Conservation (phyloP, 129 eudicot species). For the Saposhnikovia divaricata region DNA sequence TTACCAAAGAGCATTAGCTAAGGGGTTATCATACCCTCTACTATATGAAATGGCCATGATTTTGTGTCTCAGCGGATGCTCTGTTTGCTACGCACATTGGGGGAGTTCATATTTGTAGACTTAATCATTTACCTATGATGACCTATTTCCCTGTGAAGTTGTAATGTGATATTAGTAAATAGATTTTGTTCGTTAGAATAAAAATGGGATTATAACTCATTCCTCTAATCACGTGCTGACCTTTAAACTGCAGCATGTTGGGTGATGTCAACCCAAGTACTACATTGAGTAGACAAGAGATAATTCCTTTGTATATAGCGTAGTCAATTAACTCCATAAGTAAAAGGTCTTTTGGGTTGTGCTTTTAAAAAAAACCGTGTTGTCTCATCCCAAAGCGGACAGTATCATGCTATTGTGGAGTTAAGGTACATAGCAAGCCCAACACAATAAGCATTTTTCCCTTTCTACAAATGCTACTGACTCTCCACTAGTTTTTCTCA, state of each 20-base stretch:
- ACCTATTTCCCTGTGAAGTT: not conserved
- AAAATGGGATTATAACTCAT: not conserved
- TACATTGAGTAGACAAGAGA: too few relatives aligned
- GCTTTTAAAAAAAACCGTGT: too few relatives aligned
- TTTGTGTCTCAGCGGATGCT: not conserved
- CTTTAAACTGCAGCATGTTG: not conserved
- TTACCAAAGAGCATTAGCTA: not conserved
- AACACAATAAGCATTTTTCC: not conserved
- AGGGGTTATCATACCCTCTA: not conserved
- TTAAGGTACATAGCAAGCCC: too few relatives aligned
- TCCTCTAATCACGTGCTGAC: not conserved
- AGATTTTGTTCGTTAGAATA: not conserved
- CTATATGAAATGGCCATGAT: not conserved
- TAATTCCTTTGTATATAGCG: too few relatives aligned
- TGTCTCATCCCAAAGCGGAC: too few relatives aligned
- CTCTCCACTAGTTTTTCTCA: not conserved
- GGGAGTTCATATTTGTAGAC: not conserved
- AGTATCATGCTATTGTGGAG: too few relatives aligned
- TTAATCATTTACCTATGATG: not conserved
- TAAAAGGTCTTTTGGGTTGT: too few relatives aligned
- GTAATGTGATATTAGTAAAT: not conserved
- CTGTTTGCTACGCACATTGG: not conserved
- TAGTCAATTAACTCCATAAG: too few relatives aligned
- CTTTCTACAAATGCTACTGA: not conserved
- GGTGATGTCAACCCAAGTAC: too few relatives aligned